A percentile compares a stretch with the other conserved stretches of the same genome.
Conservation (phyloP, 352 stramenopile genomes). For the Globisporangium acanthophoron region DNA sequence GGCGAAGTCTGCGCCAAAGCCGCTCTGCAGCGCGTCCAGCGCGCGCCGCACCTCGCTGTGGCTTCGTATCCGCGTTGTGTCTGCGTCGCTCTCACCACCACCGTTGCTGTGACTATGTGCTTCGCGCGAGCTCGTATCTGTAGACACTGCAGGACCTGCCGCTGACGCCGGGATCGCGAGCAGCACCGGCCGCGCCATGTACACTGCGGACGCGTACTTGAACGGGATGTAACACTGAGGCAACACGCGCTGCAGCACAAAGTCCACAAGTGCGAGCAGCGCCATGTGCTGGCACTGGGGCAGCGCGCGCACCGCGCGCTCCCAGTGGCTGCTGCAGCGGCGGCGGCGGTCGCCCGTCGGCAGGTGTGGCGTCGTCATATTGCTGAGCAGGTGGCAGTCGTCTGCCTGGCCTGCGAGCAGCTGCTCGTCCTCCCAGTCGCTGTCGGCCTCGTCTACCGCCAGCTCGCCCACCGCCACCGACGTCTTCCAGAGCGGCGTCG, state of each 20-base stretch:
- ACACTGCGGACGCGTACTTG: slow-evolving; percentile 51
- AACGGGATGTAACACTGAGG: slow-evolving; percentile 60
- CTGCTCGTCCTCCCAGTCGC: slow-evolving; percentile 46
- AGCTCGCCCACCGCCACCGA: slow-evolving; percentile 17
- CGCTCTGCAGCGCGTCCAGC: slow-evolving; percentile 10
- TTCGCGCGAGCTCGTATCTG: background rate
- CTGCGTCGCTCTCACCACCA: background rate
- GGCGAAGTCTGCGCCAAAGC: slow-evolving; percentile 11
- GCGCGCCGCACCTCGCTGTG: slow-evolving; percentile 1
- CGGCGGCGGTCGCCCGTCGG: background rate
- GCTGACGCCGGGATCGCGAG: slow-evolving; percentile 11
- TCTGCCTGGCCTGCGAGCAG: slow-evolving; percentile 17
- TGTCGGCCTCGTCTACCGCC: slow-evolving; percentile 24
- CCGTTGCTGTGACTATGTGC: background rate
- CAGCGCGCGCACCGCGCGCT: slow-evolving; percentile 28
- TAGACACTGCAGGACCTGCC: background rate
- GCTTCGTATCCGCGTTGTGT: background rate
- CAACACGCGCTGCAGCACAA: slow-evolving; percentile 40
- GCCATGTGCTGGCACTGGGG: slow-evolving; percentile 46
- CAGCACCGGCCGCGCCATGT: slow-evolving; percentile 44
- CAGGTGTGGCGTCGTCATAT: background rate
- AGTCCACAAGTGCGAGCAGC: slow-evolving; percentile 45
- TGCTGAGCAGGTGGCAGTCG: slow-evolving; percentile 30
- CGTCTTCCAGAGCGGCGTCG: slow-evolving; percentile 34
- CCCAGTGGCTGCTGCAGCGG: slow-evolving; percentile 14